Percentiles rank a stretch among this genome's conserved stretches.
Conservation (phyloP, 345 rosid genomes). For the Lenwebbia sp. region DNA sequence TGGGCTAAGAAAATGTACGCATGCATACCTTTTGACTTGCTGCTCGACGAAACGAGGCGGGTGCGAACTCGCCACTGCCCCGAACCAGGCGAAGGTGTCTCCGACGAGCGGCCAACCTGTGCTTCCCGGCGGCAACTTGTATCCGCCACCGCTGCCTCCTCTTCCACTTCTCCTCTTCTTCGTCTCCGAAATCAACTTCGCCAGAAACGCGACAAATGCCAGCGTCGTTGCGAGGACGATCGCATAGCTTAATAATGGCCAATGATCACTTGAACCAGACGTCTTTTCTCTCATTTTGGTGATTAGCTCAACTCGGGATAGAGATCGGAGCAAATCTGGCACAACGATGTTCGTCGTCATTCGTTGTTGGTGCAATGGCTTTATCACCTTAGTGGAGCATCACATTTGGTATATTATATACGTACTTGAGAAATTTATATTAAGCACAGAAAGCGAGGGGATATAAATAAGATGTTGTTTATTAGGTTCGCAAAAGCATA, state of each 20-base stretch:
- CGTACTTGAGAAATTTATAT: neutral
- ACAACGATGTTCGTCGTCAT: neutral
- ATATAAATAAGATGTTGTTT: neutral
- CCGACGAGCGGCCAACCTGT: conserved; percentile 79
- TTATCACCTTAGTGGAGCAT: neutral
- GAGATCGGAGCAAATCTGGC: neutral
- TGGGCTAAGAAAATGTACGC: neutral
- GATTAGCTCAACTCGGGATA: neutral
- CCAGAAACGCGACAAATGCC: neutral
- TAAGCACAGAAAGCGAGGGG: neutral
- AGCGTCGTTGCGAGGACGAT: neutral
- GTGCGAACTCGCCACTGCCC: conserved; percentile 70
- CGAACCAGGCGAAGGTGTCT: conserved; percentile 62
- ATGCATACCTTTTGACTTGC: conserved; percentile 44
- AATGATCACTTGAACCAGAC: neutral
- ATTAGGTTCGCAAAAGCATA: neutral
- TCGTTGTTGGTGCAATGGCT: neutral
- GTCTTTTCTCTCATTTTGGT: neutral
- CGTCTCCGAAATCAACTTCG: neutral
- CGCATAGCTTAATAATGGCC: neutral
- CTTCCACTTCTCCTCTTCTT: neutral
- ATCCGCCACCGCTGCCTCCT: neutral
- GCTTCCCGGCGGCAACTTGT: conserved; percentile 52
- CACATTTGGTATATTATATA: neutral
- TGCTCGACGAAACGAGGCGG: conserved; percentile 58